phyloP scores from a whole-genome alignment of 441 rosid genomes.

The Macaranga tanarius region DNA sequence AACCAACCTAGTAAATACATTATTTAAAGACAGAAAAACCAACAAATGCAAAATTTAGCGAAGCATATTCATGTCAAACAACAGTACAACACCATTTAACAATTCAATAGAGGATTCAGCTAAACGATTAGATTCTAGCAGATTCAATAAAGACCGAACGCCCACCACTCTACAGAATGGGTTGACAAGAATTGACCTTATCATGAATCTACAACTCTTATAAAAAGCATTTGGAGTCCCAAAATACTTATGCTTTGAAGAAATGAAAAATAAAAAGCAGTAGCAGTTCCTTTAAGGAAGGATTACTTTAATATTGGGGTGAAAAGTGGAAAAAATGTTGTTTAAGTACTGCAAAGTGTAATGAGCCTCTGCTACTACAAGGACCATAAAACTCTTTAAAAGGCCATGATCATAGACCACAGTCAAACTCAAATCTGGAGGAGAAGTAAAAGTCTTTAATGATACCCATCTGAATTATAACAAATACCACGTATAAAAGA shows the following conservation, averaged over 20 bases:
- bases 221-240: neutral
- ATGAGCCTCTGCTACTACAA: neutral
- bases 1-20: slow-evolving; percentile 7
- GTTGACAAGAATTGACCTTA: neutral
- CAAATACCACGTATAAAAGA: neutral
- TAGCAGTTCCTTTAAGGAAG: neutral
- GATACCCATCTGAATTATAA: neutral
- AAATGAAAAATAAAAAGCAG: neutral
- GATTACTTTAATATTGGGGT: neutral
- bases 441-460: neutral
- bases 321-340: neutral
- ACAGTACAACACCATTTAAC: too few species aligned
- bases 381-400: neutral
- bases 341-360: neutral
- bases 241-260: neutral
- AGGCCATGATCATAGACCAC: neutral
- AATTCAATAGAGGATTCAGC: neutral
- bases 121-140: neutral
- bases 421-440: neutral
- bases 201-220: neutral
- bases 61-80: too few species aligned
- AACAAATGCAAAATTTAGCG: neutral
- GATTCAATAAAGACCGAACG: neutral
- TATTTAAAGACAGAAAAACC: neutral
- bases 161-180: neutral